Conservation (phyloP, 306 rosid genomes). For the Cotoneaster glaucophyllus region DNA sequence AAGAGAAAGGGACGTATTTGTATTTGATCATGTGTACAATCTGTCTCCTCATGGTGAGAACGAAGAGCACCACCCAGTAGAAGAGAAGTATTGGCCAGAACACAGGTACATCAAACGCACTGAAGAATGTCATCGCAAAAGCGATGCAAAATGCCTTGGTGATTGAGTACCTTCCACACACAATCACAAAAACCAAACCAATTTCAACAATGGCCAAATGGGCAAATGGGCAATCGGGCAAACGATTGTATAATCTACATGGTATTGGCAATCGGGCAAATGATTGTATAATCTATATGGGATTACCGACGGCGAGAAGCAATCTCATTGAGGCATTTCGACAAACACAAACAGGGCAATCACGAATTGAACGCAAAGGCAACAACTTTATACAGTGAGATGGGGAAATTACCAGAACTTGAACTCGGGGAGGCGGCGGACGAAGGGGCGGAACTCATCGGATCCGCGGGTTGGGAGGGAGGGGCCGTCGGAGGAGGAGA, state of each 20-base stretch:
- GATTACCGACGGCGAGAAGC: not conserved
- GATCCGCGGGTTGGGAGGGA: slow-evolving; percentile 68
- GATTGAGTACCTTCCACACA: slow-evolving; percentile 71
- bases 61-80: slow-evolving; percentile 80
- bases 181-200: slow-evolving; percentile 12
- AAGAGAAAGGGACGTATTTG: slow-evolving; percentile 89
- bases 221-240: no score
- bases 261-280: not conserved
- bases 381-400: not conserved
- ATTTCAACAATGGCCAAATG: slow-evolving; percentile 5
- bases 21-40: slow-evolving; percentile 91
- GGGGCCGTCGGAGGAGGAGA: slow-evolving; percentile 52
- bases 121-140: slow-evolving; percentile 71
- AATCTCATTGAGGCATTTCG: not conserved
- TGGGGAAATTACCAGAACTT: slow-evolving; percentile 62
- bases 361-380: not conserved
- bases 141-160: slow-evolving; percentile 90
- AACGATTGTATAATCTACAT: no score
- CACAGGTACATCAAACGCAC: slow-evolving; percentile 72
- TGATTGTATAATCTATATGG: not conserved
- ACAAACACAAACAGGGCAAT: not conserved
- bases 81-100: slow-evolving; percentile 97
- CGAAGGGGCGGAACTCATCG: slow-evolving; percentile 93
- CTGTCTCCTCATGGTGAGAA: slow-evolving; percentile 90
- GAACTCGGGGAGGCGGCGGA: slow-evolving; percentile 93